These are phyloP conservation scores for Penicillium sp. DNA, from an alignment of 2,329 filamentous ascomycete species.

Conservation along the genomic window DNA sequence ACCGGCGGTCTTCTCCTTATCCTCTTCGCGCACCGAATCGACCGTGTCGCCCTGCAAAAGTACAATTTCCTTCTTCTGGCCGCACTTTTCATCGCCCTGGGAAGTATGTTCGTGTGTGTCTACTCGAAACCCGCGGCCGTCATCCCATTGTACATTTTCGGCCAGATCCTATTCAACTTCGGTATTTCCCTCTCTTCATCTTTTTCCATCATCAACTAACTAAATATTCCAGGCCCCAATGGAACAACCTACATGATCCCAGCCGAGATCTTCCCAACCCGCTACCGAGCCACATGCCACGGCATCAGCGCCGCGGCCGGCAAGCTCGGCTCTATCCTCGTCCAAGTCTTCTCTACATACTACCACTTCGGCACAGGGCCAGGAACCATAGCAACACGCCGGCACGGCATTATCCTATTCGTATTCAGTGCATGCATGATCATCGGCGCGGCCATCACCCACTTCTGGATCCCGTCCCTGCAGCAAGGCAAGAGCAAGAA, in stretches of 20 bases:
- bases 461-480: constrained; percentile 39
- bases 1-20: constrained; percentile 41
- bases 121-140: constrained; percentile 34
- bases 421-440: constrained; percentile 42
- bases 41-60: constrained; percentile 42
- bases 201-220: not conserved
- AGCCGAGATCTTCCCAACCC: constrained; percentile 53
- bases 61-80: constrained; percentile 42
- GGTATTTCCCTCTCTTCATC: constrained; percentile 26
- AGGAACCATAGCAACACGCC: constrained; percentile 29
- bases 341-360: constrained; percentile 39
- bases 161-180: constrained; percentile 46
- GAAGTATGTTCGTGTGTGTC: constrained; percentile 39
- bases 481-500: constrained; percentile 26
- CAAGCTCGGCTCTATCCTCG: constrained; percentile 48
- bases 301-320: constrained; percentile 51
- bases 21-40: constrained; percentile 35
- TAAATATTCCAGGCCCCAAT: constrained; percentile 29
- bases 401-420: constrained; percentile 38
- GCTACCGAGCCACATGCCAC: constrained; percentile 50
- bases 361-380: constrained; percentile 36
- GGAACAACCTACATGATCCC: constrained; percentile 46
- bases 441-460: constrained; percentile 37
- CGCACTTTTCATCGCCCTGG: constrained; percentile 41
- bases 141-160: constrained; percentile 42